Base-by-base conservation (phyloP, 176 grass and related monocot genomes). In the Metroxylon sagu region DNA sequence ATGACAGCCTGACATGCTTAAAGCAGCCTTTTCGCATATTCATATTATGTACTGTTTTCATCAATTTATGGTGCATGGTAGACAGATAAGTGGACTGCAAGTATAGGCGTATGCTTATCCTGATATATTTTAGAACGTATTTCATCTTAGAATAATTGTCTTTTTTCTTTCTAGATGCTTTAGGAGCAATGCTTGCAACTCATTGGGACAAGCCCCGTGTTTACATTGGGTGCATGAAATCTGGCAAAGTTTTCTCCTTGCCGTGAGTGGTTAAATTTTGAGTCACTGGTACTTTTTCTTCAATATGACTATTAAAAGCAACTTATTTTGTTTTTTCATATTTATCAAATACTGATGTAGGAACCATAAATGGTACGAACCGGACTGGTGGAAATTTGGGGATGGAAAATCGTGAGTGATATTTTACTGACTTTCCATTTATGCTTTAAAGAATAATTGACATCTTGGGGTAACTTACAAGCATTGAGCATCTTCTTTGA, bases 341-440 rank as follows among this genome's bases (percentile, higher is more conserved):
- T n/a, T 62, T 62, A 43, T 14, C 62, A n/a, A 72, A 18, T 72
- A 4, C 48, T 52, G 16, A 85, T 71, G 68, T 56, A 98, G 93
- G 82, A 92, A 50, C 26, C 93, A 98, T 25, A 98, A 88, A 56
- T 98, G 93, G 93, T 91, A 83, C 67, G 93, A 98, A 85, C 84
- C 93, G 18, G 93, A 98, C 30, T 98, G 93, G 93, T 98, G 93
- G 93, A 98, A 98, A 85, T 98, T 98, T 67, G 93, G 93, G 58
- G 93, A 98, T 56, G 87, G 93, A 60, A 98, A 98, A 88, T 85
- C 78, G 93, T 92, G 83, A 88, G 87, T 71, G 48, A 69, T 59
- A 18, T 51, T 59, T 80, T 27, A 31, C 28, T 66, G 48, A 30
- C 14, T 51, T 43, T 62, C 7, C 18, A 30, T 19, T 62, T 21